Evolutionary conservation across 2,329 filamentous ascomycete species (phyloP), one percentile per base, ranked within the genome.

Genomic region (Tolypocladium ovalisporum): DNA sequence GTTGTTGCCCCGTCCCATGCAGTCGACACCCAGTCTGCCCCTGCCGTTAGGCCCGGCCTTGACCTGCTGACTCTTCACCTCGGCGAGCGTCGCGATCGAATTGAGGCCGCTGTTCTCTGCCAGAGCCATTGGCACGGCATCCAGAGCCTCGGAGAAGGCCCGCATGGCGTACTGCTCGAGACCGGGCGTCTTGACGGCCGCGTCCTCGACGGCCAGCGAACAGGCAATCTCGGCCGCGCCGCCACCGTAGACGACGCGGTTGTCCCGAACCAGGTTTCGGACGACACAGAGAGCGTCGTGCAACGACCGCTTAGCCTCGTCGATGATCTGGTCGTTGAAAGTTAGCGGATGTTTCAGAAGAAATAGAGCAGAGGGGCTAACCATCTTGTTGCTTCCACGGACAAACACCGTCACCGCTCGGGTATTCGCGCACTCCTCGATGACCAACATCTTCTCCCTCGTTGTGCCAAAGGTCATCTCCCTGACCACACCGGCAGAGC

Each of bases 101-200:
- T 90, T 96, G 61, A 97, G 79, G 61, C 94, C 94, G 64, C 90
- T 96, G 81, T 99, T 99, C 81, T 99, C 93, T 12, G 94, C 92
- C 60, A 99, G 81, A 2, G 94, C 90, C 90, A 99, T 94, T 37
- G 94, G 94, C 1, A 99, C 82, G 1, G 89, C 82, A 73, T 99
- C 94, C 39, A 99, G 84, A 6, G 94, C 95, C 73, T 97, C 93
- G 60, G 94, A 84, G 70, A 99, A 99, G 29, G 94, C 94, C 61
- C 94, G 89, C 93, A 99, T 99, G 63, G 93, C 92, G 74, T 99
- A 99, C 76, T 99, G 94, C 76, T 97, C 93, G 42, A 99, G 84
- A n/a, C 94, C 94, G 29, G 92, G 90, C 55, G 90, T 96, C 85
- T 96, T 90, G 68, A 92, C 86, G 49, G 93, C 93, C 32, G 90